Evolutionary conservation across 345 rosid genomes (phyloP).

Genomic region (Lenwebbia sp.): DNA sequence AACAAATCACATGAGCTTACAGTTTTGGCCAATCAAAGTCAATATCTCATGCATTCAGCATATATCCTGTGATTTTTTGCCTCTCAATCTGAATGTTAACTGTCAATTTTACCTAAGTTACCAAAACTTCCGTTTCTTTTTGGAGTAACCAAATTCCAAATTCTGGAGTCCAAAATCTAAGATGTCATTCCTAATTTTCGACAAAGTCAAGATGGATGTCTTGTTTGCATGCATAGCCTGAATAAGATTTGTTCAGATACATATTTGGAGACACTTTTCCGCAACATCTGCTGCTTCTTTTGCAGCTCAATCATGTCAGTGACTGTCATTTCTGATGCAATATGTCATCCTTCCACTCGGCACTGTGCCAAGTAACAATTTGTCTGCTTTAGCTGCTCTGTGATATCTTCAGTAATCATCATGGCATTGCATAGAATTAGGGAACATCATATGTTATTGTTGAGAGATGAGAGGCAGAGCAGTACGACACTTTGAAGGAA

Average conservation of each 20-base stretch:
- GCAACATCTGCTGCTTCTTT: neutral
- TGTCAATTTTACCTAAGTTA: neutral
- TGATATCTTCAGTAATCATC: neutral
- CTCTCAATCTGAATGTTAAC: neutral
- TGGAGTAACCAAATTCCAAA: neutral
- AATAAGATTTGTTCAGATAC: neutral
- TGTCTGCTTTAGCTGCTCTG: neutral
- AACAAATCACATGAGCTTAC: neutral
- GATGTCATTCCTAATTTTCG: neutral
- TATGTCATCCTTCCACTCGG: neutral
- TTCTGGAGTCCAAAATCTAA: neutral
- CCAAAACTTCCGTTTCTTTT: neutral
- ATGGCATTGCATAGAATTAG: neutral
- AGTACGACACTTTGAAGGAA: neutral
- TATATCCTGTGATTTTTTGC: neutral
- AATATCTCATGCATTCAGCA: neutral
- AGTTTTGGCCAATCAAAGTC: neutral
- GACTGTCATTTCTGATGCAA: neutral
- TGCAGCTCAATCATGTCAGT: neutral
- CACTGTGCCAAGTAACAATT: neutral
- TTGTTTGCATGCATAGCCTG: neutral
- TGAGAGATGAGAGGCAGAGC: neutral
- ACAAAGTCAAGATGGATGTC: neutral
- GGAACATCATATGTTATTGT: neutral
- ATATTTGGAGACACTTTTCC: neutral